Conservation (phyloP, 805 yeast genomes). For the Candida montana region DNA sequence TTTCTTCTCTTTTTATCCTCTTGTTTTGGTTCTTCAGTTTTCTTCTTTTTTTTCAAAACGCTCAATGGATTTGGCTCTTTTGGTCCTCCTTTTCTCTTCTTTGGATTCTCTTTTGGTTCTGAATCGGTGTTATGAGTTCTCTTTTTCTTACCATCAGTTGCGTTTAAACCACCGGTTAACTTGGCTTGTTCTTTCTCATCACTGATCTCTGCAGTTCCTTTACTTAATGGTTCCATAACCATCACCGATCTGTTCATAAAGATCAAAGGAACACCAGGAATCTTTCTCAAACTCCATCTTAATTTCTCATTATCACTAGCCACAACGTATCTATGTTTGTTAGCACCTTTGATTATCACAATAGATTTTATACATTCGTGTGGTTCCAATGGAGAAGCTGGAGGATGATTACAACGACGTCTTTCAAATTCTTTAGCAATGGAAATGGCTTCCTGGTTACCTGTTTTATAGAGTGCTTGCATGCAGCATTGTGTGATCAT, state of each 20-base stretch:
- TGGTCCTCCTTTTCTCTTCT: conserved; percentile 67
- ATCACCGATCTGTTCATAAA: conserved; percentile 88
- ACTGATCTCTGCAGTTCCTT: conserved; percentile 53
- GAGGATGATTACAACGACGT: conserved; percentile 85
- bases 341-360: conserved; percentile 64
- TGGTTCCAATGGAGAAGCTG: conserved; percentile 55
- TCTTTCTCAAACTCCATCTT: conserved; percentile 59
- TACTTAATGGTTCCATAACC: conserved; percentile 91
- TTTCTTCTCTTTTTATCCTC: conserved; percentile 18
- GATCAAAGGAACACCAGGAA: conserved; percentile 88
- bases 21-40: conserved; percentile 15
- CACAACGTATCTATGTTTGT: conserved; percentile 86
- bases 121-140: too few species aligned
- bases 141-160: conserved; percentile 43
- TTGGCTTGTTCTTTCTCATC: conserved; percentile 56
- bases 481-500: conserved; percentile 96
- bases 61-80: conserved; percentile 90
- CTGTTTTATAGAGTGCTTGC: conserved; percentile 70
- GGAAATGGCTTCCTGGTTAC: conserved; percentile 71
- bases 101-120: conserved; percentile 20
- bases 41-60: conserved; percentile 62
- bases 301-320: conserved; percentile 72
- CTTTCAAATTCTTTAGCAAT: conserved; percentile 82
- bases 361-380: conserved; percentile 71
- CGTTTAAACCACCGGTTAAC: conserved; percentile 74